These are phyloP conservation scores for Leccinum disarticulatum DNA, from an alignment of 768 basidiomycete species.

Conservation along the genomic window DNA sequence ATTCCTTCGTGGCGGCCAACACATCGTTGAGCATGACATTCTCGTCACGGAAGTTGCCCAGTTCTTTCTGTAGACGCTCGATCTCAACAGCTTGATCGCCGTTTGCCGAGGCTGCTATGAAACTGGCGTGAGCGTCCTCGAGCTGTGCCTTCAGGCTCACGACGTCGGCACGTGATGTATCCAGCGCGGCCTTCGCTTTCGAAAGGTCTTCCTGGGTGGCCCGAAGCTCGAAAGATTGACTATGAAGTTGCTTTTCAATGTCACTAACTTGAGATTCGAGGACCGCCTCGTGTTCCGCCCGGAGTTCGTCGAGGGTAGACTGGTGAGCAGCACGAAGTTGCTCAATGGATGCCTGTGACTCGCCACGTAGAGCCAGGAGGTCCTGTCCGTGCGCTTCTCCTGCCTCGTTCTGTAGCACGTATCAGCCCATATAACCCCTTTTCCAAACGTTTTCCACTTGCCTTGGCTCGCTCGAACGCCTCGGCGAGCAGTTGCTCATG, in stretches of 20 bases:
- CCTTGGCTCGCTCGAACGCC: constrained; percentile 80
- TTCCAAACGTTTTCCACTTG: constrained; percentile 26
- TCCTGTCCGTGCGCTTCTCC: constrained; percentile 66
- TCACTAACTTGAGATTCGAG: constrained; percentile 56
- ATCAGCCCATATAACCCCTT: constrained; percentile 9
- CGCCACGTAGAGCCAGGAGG: constrained; percentile 65
- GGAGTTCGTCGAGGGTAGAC: constrained; percentile 57
- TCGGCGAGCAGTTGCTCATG: constrained; percentile 61
- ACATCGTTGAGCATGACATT: constrained; percentile 62
- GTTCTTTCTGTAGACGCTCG: constrained; percentile 54
- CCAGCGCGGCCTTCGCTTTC: constrained; percentile 66
- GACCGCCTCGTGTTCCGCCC: constrained; percentile 59
- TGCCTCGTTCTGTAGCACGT: constrained; percentile 61
- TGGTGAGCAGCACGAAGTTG: constrained; percentile 67
- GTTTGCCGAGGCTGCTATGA: constrained; percentile 39
- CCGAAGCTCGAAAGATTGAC: constrained; percentile 69
- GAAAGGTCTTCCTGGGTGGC: constrained; percentile 82
- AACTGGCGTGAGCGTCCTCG: constrained; percentile 56
- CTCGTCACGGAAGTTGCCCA: constrained; percentile 68
- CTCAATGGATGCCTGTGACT: constrained; percentile 63
- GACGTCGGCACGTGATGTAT: constrained; percentile 52
- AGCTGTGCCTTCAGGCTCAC: constrained; percentile 60
- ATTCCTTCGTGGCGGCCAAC: constrained; percentile 66
- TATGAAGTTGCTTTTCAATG: constrained; percentile 63
- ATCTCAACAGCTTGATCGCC: constrained; percentile 56